Evolutionary conservation across 768 basidiomycete genomes (phyloP).

Genomic region (Phanerochaete carnosa): DNA sequence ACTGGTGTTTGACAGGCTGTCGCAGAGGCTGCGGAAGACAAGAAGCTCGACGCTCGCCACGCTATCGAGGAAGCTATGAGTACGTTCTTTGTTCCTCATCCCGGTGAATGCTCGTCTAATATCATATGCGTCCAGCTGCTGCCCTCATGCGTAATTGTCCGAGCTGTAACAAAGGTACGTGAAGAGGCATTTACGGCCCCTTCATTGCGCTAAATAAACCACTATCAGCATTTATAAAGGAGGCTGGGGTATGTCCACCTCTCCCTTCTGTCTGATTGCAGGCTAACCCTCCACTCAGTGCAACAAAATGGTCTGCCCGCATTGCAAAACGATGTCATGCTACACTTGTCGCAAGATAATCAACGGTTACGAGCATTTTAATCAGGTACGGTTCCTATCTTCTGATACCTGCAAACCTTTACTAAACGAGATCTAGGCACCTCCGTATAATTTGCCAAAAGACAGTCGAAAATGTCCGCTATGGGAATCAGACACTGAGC

Average conservation of each 20-base stretch:
- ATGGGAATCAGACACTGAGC: conserved; percentile 62
- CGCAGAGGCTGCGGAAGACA: conserved; percentile 73
- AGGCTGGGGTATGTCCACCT: conserved; percentile 55
- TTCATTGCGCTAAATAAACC: neutral
- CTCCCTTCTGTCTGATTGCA: neutral
- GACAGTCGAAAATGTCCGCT: conserved; percentile 53
- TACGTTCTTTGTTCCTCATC: conserved; percentile 29
- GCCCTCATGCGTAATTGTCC: conserved; percentile 90
- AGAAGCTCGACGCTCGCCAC: conserved; percentile 70
- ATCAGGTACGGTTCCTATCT: conserved; percentile 36
- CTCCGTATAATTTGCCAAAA: conserved; percentile 14
- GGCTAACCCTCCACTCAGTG: conserved; percentile 48
- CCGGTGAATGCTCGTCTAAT: neutral
- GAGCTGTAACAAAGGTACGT: conserved; percentile 72
- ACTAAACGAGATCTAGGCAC: conserved; percentile 17
- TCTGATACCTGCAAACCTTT: neutral
- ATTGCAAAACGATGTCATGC: conserved; percentile 74
- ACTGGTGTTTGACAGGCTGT: neutral
- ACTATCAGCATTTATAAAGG: conserved; percentile 70
- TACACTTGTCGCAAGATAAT: conserved; percentile 80
- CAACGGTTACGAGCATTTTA: conserved; percentile 74
- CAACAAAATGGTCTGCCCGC: conserved; percentile 86
- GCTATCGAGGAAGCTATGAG: conserved; percentile 93
- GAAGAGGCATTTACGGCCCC: conserved; percentile 9
- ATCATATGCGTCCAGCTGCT: conserved; percentile 42